Evolutionary conservation across 306 rosid species (phyloP), one percentile per base, ranked within the genome.

Genomic region (Vigna unguiculata): DNA sequence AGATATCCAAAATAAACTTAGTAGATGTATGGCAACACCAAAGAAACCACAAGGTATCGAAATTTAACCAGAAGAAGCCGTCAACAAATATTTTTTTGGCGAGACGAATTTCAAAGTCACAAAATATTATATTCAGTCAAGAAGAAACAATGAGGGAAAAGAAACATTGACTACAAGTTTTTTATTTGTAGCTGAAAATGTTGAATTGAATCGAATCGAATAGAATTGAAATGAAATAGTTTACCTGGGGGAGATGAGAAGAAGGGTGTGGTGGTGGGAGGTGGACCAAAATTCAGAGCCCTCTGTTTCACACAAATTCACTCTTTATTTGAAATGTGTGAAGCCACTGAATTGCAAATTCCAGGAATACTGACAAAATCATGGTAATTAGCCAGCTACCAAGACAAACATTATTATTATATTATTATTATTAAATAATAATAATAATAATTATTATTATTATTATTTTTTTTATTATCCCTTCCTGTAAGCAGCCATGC

Each of bases 171-270:
- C 51, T 17, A 48, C 24, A 71, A 43, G 6, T 15, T 11, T 32
- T 43, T 52, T 22, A 2, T 59, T 19, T 66, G 8, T 75, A 75
- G 17, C 81, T 15, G 48, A 76, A 69, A 57, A 58, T 41, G 28
- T 62, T 53, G 72, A 64, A 38, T 63, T 74, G 38, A n/a, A 47
- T 11, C 20, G 41, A 69, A 30, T 47, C 28, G 72, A 63, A 36
- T 52, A n/a, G n/a, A n/a, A n/a, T n/a, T 75, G 40, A n/a, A 48
- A 15, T 28, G 43, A 69, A 32, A 40, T 16, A 19, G 62, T 74
- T 70, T 70, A 72, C 84, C 82, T 65, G 64, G 55, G 30, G 69
- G 43, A 59, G 83, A 71, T n/a, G 15, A 74, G 65, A 55, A 84
- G 83, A 64, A 81, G 81, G 19, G 13, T 41, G 40, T 67, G 72